phyloP scores from a whole-genome alignment of 768 basidiomycete species.

The Lentinula aciculospora region DNA sequence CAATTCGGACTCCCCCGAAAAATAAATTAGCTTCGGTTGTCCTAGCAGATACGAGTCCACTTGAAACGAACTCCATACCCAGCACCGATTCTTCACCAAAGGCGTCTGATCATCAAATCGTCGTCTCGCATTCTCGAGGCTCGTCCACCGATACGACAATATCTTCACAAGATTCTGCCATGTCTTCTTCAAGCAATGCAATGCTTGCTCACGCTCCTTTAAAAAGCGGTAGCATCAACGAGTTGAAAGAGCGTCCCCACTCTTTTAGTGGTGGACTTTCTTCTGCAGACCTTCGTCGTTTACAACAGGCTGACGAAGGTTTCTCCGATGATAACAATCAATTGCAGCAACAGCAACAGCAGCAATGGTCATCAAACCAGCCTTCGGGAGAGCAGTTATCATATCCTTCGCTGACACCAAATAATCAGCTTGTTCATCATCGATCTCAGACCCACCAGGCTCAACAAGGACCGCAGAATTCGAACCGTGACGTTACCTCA shows the following conservation, averaged over 20 bases:
- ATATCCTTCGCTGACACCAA: constrained; percentile 65
- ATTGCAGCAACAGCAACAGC: constrained; percentile 31
- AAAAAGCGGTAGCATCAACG: constrained; percentile 43
- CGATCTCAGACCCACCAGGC: constrained; percentile 46
- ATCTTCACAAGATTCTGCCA: constrained; percentile 51
- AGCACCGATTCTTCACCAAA: constrained; percentile 74
- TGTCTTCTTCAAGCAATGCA: constrained; percentile 47
- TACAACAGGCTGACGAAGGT: constrained; percentile 63
- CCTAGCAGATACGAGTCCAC: constrained; percentile 60
- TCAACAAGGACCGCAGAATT: constrained; percentile 23
- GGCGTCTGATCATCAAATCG: constrained; percentile 59
- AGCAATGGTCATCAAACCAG: constrained; percentile 45
- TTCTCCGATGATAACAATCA: constrained; percentile 28
- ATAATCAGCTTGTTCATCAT: constrained; percentile 38
- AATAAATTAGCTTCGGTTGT: constrained; percentile 47
- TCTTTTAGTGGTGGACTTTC: constrained; percentile 80
- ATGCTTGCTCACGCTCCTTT: constrained; percentile 49
- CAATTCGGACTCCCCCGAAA: constrained; percentile 65
- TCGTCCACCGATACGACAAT: constrained; percentile 76
- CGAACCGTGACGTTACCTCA: constrained; percentile 34
- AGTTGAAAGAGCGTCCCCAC: constrained; percentile 73
- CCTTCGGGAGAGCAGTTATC: constrained; percentile 30
- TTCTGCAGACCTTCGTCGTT: constrained; percentile 64
- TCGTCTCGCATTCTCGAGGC: constrained; percentile 70
- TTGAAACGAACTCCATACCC: constrained; percentile 66